Percentiles rank a stretch among this genome's conserved stretches.
Evolutionary conservation across 345 rosid species (phyloP).

Genomic region (Hevea brasiliensis): DNA sequence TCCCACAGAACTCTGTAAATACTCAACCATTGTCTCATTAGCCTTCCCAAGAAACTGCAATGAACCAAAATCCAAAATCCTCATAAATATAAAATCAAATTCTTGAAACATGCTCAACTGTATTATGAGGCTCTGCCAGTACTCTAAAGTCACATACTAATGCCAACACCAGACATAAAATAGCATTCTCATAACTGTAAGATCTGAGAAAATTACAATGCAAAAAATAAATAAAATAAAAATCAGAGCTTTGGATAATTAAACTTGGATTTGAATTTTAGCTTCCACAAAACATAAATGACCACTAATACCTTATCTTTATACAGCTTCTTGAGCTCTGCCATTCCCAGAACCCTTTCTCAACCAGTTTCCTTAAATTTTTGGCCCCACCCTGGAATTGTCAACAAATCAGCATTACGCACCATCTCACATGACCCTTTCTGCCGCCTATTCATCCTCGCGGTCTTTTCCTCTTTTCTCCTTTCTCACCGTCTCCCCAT

Average conservation of each 20-base stretch:
- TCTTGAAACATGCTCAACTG: background rate
- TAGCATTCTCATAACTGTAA: too few relatives aligned
- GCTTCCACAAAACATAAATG: background rate
- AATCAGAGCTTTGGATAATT: background rate
- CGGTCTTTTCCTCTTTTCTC: conserved; percentile 28
- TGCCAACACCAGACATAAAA: background rate
- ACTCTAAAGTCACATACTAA: background rate
- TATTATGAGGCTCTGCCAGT: background rate
- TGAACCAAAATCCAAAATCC: background rate
- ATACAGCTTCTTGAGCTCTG: conserved; percentile 90
- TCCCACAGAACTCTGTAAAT: conserved; percentile 81
- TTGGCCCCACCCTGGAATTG: conserved; percentile 95
- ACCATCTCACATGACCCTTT: conserved; percentile 43
- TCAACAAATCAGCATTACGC: conserved; percentile 75
- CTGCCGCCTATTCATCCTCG: conserved; percentile 54
- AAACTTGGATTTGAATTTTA: background rate
- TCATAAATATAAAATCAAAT: conserved; percentile 1
- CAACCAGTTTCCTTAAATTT: conserved; percentile 85
- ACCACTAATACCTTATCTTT: conserved; percentile 65
- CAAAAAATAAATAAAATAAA: background rate
- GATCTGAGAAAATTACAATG: background rate
- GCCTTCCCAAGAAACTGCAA: conserved; percentile 73
- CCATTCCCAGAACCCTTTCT: conserved; percentile 85
- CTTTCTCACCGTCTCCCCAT: conserved; percentile 7
- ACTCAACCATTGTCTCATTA: conserved; percentile 85